Evolutionary conservation across 2,329 filamentous ascomycete species (phyloP).

Genomic region (Botrytis medusae): DNA sequence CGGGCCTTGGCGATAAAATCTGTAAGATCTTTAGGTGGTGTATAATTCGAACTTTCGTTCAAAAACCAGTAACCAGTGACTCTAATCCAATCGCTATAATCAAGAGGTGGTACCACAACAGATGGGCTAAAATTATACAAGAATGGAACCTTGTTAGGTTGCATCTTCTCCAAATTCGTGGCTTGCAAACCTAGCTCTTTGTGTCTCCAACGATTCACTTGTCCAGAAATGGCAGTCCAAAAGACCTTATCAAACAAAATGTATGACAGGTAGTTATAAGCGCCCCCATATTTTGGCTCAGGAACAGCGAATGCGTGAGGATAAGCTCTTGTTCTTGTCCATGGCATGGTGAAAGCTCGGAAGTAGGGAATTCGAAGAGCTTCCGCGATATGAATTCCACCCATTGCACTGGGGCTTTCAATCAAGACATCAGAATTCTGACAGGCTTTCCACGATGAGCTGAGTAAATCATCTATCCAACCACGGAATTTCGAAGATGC

Average conservation of each 20-base stretch:
- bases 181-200: slow-evolving; percentile 73
- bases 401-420: slow-evolving; percentile 95
- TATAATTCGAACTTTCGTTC: slow-evolving; percentile 69
- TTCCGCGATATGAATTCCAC: slow-evolving; percentile 95
- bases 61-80: slow-evolving; percentile 99
- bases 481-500: slow-evolving; percentile 83
- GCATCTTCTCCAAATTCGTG: slow-evolving; percentile 86
- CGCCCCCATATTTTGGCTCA: slow-evolving; percentile 89
- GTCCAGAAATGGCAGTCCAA: slow-evolving; percentile 88
- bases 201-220: slow-evolving; percentile 91
- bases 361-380: slow-evolving; percentile 92
- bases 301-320: slow-evolving; percentile 95
- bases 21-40: slow-evolving; percentile 71
- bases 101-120: slow-evolving; percentile 89
- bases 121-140: slow-evolving; percentile 95
- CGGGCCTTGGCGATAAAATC: slow-evolving; percentile 84
- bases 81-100: slow-evolving; percentile 96
- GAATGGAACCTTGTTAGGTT: slow-evolving; percentile 96
- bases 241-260: slow-evolving; percentile 96
- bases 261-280: slow-evolving; percentile 94
- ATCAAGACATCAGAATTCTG: slow-evolving; percentile 87
- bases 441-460: slow-evolving; percentile 79
- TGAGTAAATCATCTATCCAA: slow-evolving; percentile 90
- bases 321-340: slow-evolving; percentile 93
- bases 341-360: slow-evolving; percentile 97